Evolutionary conservation across 192 early-diverging fungal species (phyloP), one percentile per base, ranked within the genome.

Genomic region (Rhizophagus clarus): DNA sequence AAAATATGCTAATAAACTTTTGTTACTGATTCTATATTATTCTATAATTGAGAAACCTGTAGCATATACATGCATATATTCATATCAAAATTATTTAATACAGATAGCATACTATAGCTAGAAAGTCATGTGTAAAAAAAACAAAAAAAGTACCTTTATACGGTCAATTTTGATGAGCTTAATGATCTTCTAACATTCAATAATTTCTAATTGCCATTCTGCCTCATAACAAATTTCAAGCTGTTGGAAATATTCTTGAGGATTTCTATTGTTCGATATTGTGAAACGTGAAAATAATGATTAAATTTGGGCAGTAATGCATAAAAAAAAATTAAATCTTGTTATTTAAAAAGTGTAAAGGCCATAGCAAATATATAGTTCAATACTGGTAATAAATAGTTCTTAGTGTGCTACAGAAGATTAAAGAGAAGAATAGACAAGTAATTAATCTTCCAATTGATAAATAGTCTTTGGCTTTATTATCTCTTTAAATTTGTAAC

Each of bases 401-500:
- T 29, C 72, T 12, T 61, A n/a, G 29, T 80, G 61, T 80, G 14
- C 28, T 34, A 80, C 61, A 80, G 61, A 61, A 74, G 79, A 72
- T 61, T 26, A 31, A 31, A 80, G 72, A 74, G 32, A 74, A 80
- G 47, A 71, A 74, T 61, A 74, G 24, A 80, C 72, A 26, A 80
- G 63, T 34, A 80, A 72, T 63, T 28, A 72, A 74, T 80, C 61
- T 80, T 75, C 72, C 71, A 74, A 72, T 75, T 80, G 71, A 80
- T 60, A 37, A 80, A 80, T 61, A 74, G 79, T 63, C 32, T 68
- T 61, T 74, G 60, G 47, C 72, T 47, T 7, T 9, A 66, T 75
- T 80, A 61, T 17, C 77, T 79, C 77, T 74, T 74, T 42, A 79
- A 31, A 71, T 47, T 70, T 66, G 40, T 56, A 70, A 28, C 60